Evolutionary conservation across 2,329 filamentous ascomycete species (phyloP), one percentile per base, ranked within the genome.

Genomic region (Purpureocillium lavendulum): DNA sequence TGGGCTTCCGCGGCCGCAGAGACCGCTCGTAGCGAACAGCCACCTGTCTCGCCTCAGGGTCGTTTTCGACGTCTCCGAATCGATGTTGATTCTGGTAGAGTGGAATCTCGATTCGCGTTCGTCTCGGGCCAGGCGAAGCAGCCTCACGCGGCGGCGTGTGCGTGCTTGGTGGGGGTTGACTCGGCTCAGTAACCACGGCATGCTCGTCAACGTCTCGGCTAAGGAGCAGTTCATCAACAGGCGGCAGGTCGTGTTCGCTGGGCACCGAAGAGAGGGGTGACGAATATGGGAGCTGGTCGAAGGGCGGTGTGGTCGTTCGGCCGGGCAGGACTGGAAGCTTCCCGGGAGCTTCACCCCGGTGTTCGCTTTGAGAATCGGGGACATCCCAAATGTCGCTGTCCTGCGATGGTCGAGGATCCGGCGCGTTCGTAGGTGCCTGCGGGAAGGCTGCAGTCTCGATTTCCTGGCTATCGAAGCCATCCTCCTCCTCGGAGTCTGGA

Each of bases 1-100:
- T 79, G 1, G 74, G 74, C 44, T 78, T 80, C 15, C 75, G 67
- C 1, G 73, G 73, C 7, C 75, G 66, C n/a, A 80, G 57, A 4
- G 70, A 75, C 28, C 74, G 66, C 44, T 67, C 64, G 34, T 64
- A 56, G 11, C 57, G 59, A 21, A 62, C 49, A 6, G 56, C 50
- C 11, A 49, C 44, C 39, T 55, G 55, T 26, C 43, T 45, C 14
- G 48, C 50, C 30, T 48, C 47, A 35, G 44, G 41, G 11, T 41
- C 38, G 7, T 41, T 6, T 36, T 13, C 17, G 16, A 31, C 31
- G 39, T 12, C 18, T 15, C 21, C 21, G 11, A n/a, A n/a, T 6
- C 21, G 21, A 26, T 26, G 5, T 7, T n/a, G 28, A 18, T 10
- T 36, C 13, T 24, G 21, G 13, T 13, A 33, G 2, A n/a, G 9